Evolutionary conservation across 108 stramenopile species (phyloP), one percentile per base, ranked within the genome.

Genomic region (Cyclotella atomus): DNA sequence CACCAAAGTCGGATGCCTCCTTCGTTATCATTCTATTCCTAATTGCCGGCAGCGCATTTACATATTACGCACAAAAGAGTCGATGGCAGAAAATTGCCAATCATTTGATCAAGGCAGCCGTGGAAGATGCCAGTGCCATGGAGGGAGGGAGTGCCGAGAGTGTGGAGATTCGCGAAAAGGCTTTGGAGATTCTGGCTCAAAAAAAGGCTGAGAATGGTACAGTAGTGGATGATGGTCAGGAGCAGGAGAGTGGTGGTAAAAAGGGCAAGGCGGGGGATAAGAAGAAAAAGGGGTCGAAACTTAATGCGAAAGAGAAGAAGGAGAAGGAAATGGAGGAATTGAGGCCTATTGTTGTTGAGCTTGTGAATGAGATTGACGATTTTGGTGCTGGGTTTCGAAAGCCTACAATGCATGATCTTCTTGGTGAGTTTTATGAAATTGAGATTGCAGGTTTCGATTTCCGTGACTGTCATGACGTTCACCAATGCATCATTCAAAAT

Each of bases 331-430:
- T 79, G 57, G 87, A 88, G 19, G 81, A 81, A 20, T 73, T 95
- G 57, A 59, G 84, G 46, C 90, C 94, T 3, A 89, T 95, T 36
- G 68, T 89, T 70, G 70, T 55, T n/a, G 82, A 83, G 23, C 69
- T 92, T 30, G 94, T 92, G 0, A 79, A 86, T 46, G 85, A 95
- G 46, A 87, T 89, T 28, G 75, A 88, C 10, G 93, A 94, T 75
- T 95, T 95, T 84, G 94, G 94, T 33, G 94, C 87, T 45, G 94
- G 94, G 16, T 95, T 91, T 63, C 94, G 88, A 64, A 87, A 92
- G 59, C 91, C 94, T 36, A 95, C 91, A 16, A 88, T 85, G 85
- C 76, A 77, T 24, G 94, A 95, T 71, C 65, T 95, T 46, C 65
- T 92, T 2, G 20, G 52, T 52, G 12, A 52, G 52, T n/a, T 3